Evolutionary conservation across 169 alveolate genomes (phyloP), one percentile per base, ranked within the genome.

Genomic region (Babesia ovata): DNA sequence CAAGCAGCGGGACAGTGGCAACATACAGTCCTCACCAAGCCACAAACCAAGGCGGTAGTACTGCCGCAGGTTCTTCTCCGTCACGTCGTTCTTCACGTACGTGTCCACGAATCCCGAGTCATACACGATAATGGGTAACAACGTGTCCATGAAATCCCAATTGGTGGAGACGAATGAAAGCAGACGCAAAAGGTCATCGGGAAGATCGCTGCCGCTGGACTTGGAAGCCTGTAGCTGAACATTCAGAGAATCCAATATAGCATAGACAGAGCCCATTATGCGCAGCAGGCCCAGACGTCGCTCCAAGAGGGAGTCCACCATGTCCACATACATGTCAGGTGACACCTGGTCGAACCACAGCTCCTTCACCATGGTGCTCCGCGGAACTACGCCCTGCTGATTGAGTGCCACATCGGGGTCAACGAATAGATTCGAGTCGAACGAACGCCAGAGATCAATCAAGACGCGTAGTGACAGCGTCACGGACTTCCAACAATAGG

Each of bases 101-200:
- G 63, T 57, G 48, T 58, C 58, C 29, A 71, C 60, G 61, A 58
- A 71, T 2, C 81, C 81, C 12, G 70, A 60, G 50, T 71, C 81
- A 61, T 71, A 71, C 52, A 58, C 60, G 21, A 58, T 39, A 4
- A 61, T 71, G 26, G 81, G 81, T 21, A 71, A 39, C 46, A 71
- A 29, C 16, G 81, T 59, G 29, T 71, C 81, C 81, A 71, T 61
- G 54, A 71, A 71, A 16, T 71, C 81, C 81, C 81, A 71, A 52
- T 61, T 71, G 52, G 48, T 71, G 17, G 72, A 57, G 33, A 71
- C 73, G 45, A 21, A 56, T 0, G 26, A 8, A 28, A 71, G 24
- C 39, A 71, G 70, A 0, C 22, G 33, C 58, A 71, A n/a, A 48
- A 71, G 58, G 24, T 71, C 73, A 17, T 71, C 81, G 13, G 45